These are phyloP conservation scores for Golubevia sp. DNA, from an alignment of 1,284 basidiomycete species.

Conservation along the genomic window DNA sequence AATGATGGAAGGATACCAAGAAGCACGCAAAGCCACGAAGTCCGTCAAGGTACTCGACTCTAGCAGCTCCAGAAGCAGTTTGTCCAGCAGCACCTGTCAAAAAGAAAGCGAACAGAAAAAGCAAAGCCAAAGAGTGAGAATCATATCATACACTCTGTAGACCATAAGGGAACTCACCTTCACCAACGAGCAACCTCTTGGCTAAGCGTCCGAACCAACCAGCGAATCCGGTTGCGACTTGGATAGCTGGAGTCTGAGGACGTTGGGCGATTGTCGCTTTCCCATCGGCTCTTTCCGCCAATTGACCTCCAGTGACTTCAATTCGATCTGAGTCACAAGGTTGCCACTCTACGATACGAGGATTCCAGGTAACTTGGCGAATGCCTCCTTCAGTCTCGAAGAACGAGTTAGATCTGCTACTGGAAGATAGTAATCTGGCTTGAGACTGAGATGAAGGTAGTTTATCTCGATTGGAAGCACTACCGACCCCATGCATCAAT, in stretches of 20 bases:
- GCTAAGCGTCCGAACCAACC: constrained; percentile 16
- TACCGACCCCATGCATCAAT: neutral
- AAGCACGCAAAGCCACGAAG: constrained; percentile 48
- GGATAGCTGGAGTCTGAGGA: too few relatives aligned
- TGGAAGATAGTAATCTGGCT: neutral
- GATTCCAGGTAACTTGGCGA: constrained; percentile 4
- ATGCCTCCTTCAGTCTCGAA: neutral
- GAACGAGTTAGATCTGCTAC: neutral
- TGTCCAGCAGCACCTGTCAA: constrained; percentile 22
- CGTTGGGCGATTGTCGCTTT: constrained; percentile 10
- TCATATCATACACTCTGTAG: neutral
- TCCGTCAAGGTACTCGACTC: constrained; percentile 50
- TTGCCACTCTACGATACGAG: constrained; percentile 41
- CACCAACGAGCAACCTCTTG: constrained; percentile 21
- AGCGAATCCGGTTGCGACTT: constrained; percentile 9
- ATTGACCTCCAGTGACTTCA: constrained; percentile 28
- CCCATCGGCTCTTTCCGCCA: constrained; percentile 29
- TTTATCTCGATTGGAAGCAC: neutral
- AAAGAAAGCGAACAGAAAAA: neutral
- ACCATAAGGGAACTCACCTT: neutral
- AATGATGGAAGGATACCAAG: constrained; percentile 49
- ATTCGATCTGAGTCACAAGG: constrained; percentile 26
- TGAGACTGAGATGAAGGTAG: neutral
- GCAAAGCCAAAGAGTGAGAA: neutral
- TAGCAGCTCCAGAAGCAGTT: constrained; percentile 34